These are phyloP conservation scores for Exophiala phaeomuriformis DNA, from an alignment of 2,329 filamentous ascomycete species.

Conservation along the genomic window DNA sequence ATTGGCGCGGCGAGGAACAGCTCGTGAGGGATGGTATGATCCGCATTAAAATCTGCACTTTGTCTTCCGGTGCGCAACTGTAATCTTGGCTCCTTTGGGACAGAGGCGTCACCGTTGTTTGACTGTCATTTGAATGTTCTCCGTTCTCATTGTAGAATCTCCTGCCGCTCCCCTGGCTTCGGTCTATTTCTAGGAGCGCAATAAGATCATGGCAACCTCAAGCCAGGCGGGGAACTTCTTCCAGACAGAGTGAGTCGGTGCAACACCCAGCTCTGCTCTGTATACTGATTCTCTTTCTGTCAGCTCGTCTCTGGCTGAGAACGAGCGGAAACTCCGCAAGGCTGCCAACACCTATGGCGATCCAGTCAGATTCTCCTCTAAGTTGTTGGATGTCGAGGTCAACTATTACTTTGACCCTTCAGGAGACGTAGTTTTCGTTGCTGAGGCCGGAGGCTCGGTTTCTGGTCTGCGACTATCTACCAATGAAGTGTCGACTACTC, in stretches of 20 bases:
- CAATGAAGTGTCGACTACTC: conserved; percentile 35
- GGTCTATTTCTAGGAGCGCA: no score
- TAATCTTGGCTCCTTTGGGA: no score
- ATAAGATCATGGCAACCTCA: conserved; percentile 36
- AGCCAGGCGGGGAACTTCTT: conserved; percentile 78
- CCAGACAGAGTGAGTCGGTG: conserved; percentile 68
- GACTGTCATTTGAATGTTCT: no score
- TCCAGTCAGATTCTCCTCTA: conserved; percentile 73
- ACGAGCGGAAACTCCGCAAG: conserved; percentile 60
- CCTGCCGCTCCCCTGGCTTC: no score
- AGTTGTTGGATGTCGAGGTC: conserved; percentile 62
- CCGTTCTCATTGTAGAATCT: no score
- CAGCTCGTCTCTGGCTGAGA: conserved; percentile 45
- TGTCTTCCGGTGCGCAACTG: no score
- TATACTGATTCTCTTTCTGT: conserved; percentile 25
- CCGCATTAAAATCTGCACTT: no score
- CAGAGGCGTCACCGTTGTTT: no score
- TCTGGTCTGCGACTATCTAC: conserved; percentile 49
- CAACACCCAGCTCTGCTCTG: conserved; percentile 3
- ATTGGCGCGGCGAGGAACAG: no score
- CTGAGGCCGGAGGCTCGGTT: conserved; percentile 78
- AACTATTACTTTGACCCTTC: conserved; percentile 16
- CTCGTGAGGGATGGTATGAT: no score
- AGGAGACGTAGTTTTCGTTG: conserved; percentile 58
- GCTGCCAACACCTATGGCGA: conserved; percentile 76